Base-by-base conservation (phyloP, 306 rosid genomes). In the Sophora flavescens region DNA sequence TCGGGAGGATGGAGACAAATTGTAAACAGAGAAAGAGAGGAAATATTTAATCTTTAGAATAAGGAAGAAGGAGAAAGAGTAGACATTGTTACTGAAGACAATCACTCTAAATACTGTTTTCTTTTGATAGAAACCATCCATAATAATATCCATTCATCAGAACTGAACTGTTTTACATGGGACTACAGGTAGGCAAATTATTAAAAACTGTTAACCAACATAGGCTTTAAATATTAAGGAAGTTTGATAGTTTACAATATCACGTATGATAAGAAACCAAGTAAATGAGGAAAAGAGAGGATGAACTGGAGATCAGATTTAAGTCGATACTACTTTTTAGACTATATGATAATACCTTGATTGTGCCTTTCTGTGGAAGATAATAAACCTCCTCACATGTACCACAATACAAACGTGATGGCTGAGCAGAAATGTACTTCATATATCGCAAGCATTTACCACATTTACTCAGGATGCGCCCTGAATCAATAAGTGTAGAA, bases 401-500 rank as follows among this genome's bases (percentile, higher is more conserved):
- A 72, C 88, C 79, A 48, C 98, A 94, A 75, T 88, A 94, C 72
- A 94, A 60, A n/a, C 98, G 97, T 22, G 93, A 17, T 39, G 97
- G 98, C 82, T 86, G 98, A 76, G 81, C 32, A 72, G 96, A 90
- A 80, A 92, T 94, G 75, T 85, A 85, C 84, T 92, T 94, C 98
- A 94, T 92, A 83, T 94, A 94, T 39, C 98, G 90, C 73, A 94
- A 81, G 86, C 98, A 94, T 86, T 92, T 94, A 36, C 98, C 97
- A 59, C 98, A 94, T 84, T 92, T 94, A 66, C 98, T 92, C 74
- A 94, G 83, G 70, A 71, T 54, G 45, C 92, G 90, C 60, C 98
- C 98, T 2, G 97, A 90, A 60, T 90, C 96, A 36, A 89, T 84
- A 36, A 94, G 95, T 8, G 92, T 81, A 58, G 98, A 94, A 84